Evolutionary conservation across 768 basidiomycete species (phyloP), one percentile per base, ranked within the genome.

Genomic region (Amanita fuliginea): DNA sequence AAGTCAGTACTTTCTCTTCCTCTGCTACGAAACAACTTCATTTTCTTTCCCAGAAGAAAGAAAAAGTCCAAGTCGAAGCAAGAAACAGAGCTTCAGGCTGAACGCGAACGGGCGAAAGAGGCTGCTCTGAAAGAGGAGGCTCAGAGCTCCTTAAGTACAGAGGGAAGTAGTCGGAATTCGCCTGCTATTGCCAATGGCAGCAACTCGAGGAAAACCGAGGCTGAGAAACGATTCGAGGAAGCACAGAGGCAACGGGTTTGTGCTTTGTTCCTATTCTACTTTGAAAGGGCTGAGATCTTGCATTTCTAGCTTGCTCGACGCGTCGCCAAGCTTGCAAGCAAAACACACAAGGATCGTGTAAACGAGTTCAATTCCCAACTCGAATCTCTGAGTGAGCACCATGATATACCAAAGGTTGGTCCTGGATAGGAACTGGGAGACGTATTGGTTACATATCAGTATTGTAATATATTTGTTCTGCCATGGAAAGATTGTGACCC

Each of bases 321-420:
- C 56, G 86, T 94, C 14, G 74, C 77, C 14, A 87, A 79, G 65
- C 59, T 87, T 59, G 91, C 92, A 0, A 71, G 71, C 58, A 89
- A 86, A 69, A 90, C 87, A 5, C 92, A 96, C 67, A 96, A 96
- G 67, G 92, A 96, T 53, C 83, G 92, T 37, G 92, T 96, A 33
- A 81, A 78, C 55, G 90, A 93, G 59, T 90, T 94, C 59, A 96
- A 96, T 60, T 59, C 76, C 21, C 86, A 93, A 61, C 72, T 96
- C 7, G 92, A 94, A 66, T 69, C 78, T 51, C 75, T 93, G 51
- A 88, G 86, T 64, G 91, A 94, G 69, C 92, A 93, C 74, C 88
- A 95, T 64, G 91, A 94, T 63, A 92, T 93, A 59, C 91, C 91
- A 35, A 93, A 94, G 77, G 88, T 91, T 62, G 88, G 88, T 53